Evolutionary conservation across 176 grass and related monocot species (phyloP).

Genomic region (Aegilops longissima): DNA sequence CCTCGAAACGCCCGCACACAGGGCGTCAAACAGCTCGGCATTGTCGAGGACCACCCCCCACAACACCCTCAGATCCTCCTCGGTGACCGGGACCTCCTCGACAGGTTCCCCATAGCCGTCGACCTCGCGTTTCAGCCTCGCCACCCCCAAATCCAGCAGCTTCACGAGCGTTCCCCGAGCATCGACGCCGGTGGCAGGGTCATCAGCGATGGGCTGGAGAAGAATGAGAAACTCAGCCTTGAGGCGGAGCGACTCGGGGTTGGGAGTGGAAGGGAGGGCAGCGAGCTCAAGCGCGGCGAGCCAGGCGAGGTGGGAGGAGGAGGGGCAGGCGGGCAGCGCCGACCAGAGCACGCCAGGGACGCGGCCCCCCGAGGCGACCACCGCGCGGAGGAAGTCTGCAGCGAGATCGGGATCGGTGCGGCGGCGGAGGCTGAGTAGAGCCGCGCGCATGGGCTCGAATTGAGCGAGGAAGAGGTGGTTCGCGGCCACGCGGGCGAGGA

Average conservation of each 20-base stretch:
- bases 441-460: conserved; percentile 85
- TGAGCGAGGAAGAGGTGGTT: conserved; percentile 94
- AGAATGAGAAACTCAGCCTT: conserved; percentile 79
- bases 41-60: conserved; percentile 61
- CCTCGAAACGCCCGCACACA: conserved; percentile 64
- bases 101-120: background rate
- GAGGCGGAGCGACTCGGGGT: conserved; percentile 60
- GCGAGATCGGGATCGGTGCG: conserved; percentile 59
- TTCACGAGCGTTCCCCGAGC: conserved; percentile 38
- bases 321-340: conserved; percentile 47
- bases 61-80: conserved; percentile 65
- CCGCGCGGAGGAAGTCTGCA: conserved; percentile 52
- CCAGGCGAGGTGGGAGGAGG: conserved; percentile 89
- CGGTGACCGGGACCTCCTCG: conserved; percentile 33
- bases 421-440: conserved; percentile 83
- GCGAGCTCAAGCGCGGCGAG: conserved; percentile 80
- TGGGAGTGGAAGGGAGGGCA: conserved; percentile 36
- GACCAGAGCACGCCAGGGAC: conserved; percentile 76
- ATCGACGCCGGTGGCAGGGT: conserved; percentile 34
- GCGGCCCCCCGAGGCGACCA: conserved; percentile 63
- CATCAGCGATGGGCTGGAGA: conserved; percentile 53
- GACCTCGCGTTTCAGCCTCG: conserved; percentile 57
- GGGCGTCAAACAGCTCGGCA: conserved; percentile 64
- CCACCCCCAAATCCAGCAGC: conserved; percentile 66
- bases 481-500: conserved; percentile 75